A percentile compares a stretch with the other conserved stretches of the same genome.
Conservation (phyloP, 108 stramenopile species). For the Skeletonema tropicum region DNA sequence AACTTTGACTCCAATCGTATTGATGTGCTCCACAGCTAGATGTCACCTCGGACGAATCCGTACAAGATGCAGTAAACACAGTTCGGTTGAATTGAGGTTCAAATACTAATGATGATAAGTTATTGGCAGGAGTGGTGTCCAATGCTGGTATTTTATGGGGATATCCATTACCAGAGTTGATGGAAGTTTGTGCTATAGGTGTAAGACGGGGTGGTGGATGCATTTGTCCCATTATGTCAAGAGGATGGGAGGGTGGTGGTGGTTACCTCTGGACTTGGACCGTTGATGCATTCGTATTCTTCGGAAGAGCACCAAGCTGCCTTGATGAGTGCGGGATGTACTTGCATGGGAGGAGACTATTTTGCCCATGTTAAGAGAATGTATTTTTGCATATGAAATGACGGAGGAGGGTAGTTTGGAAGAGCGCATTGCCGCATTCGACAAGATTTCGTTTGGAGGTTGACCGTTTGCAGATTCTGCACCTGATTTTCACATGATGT, state of each 20-base stretch:
- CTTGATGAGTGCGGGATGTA: slow-evolving; percentile 11
- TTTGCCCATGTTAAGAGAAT: slow-evolving; percentile 12
- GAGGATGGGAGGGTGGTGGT: slow-evolving; percentile 40
- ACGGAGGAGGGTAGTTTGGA: background rate
- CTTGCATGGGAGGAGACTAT: slow-evolving; percentile 24
- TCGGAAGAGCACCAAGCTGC: slow-evolving; percentile 6
- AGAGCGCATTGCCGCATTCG: slow-evolving; percentile 32
- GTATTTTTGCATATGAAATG: slow-evolving; percentile 15
- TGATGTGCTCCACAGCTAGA: slow-evolving; percentile 37
- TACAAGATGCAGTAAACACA: slow-evolving; percentile 2
- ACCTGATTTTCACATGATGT: slow-evolving; percentile 55
- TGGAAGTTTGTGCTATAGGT: slow-evolving; percentile 38
- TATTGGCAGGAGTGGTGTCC: slow-evolving; percentile 34
- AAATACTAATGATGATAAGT: too few species aligned
- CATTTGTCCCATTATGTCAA: slow-evolving; percentile 28
- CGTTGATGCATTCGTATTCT: slow-evolving; percentile 41
- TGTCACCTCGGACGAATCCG: slow-evolving; percentile 33
- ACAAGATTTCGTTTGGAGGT: slow-evolving; percentile 34
- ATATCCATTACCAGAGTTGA: slow-evolving; percentile 36
- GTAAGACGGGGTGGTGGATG: slow-evolving; percentile 32
- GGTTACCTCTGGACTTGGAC: slow-evolving; percentile 39
- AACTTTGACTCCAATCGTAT: slow-evolving; percentile 7
- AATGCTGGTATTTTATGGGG: slow-evolving; percentile 52
- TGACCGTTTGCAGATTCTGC: slow-evolving; percentile 47
- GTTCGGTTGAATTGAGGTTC: slow-evolving; percentile 6